Conservation (phyloP, 2,329 filamentous ascomycete species). For the Tolypocladium sp. region DNA sequence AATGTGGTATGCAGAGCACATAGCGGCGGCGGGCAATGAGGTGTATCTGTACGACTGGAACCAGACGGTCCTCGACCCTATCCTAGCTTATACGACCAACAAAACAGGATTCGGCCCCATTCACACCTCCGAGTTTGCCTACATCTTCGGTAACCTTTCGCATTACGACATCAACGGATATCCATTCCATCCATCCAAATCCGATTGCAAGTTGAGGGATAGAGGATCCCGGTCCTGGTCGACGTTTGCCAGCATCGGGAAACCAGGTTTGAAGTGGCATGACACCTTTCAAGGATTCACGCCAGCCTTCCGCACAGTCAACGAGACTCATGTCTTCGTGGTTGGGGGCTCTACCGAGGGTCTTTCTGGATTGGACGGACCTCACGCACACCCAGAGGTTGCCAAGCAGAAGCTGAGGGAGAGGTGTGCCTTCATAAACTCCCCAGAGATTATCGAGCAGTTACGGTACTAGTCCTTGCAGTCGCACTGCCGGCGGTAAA, state of each 20-base stretch:
- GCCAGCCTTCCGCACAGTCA: slow-evolving; percentile 20
- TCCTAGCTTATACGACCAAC: slow-evolving; percentile 23
- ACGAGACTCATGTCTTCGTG: slow-evolving; percentile 26
- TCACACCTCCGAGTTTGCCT: slow-evolving; percentile 45
- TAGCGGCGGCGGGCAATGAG: slow-evolving; percentile 24
- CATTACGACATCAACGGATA: slow-evolving; percentile 28
- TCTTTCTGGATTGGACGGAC: slow-evolving; percentile 26
- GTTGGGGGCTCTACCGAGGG: slow-evolving; percentile 35
- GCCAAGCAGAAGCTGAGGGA: slow-evolving; percentile 31
- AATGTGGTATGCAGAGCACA: slow-evolving; percentile 28
- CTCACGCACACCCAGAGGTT: slow-evolving; percentile 22
- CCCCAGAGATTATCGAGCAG: slow-evolving; percentile 30
- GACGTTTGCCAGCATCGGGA: slow-evolving; percentile 31
- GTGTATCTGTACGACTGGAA: slow-evolving; percentile 44
- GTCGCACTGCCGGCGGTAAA: too few relatives aligned
- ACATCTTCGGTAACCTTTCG: slow-evolving; percentile 37
- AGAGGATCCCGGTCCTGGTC: slow-evolving; percentile 37
- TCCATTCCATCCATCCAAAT: slow-evolving; percentile 23
- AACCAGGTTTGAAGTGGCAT: slow-evolving; percentile 17
- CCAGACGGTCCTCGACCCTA: slow-evolving; percentile 40
- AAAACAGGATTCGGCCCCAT: slow-evolving; percentile 32
- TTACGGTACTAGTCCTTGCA: slow-evolving; percentile 23
- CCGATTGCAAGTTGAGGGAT: slow-evolving; percentile 29
- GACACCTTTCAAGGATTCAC: slow-evolving; percentile 32
- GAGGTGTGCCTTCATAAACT: slow-evolving; percentile 37